Evolutionary conservation across 2,329 filamentous ascomycete genomes (phyloP), one percentile per base, ranked within the genome.

Genomic region (Didymellaceae sp.): DNA sequence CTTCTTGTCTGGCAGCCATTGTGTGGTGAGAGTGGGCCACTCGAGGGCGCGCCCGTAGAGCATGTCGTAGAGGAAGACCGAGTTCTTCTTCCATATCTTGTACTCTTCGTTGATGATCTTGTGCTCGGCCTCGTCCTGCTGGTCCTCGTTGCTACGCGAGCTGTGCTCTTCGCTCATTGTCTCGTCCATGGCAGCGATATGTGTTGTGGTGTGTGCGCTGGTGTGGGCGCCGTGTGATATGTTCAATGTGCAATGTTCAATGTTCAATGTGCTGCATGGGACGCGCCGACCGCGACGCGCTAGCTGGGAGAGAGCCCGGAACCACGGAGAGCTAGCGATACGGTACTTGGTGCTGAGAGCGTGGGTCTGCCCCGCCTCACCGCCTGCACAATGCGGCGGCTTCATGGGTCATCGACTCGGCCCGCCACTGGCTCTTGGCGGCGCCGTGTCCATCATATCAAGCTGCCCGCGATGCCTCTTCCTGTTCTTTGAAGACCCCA

Each of bases 21-120:
- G 94, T 2, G 92, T 92, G 20, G 94, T 97, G 56, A 99, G 84
- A 3, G 94, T 97, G 11, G 94, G 94, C 94, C 94, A 99, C 70
- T 96, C 92, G 50, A 99, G 80, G 31, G 95, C 95, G 59, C 91
- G 96, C 66, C 86, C 92, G 58, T 97, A 82, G 60, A 99, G 94
- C 86, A 97, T 90, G 74, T 99, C 94, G 75, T 99, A 99, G 65
- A 99, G 88, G 71, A 97, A 97, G 3, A 94, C 92, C 59, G 90
- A 91, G 77, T 99, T 99, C 81, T 99, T 99, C 82, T 99, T 99
- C 94, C 94, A 99, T 61, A 93, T 97, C 75, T 99, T 99, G 84
- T 99, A 99, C 74, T 99, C 94, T 80, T 99, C 94, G 65, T 97
- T 97, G 76, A 97, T 91, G 54, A 96, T 81, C 76, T 95, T 91